Conservation (phyloP, 805 yeast genomes). For the Hanseniaspora thailandica region DNA sequence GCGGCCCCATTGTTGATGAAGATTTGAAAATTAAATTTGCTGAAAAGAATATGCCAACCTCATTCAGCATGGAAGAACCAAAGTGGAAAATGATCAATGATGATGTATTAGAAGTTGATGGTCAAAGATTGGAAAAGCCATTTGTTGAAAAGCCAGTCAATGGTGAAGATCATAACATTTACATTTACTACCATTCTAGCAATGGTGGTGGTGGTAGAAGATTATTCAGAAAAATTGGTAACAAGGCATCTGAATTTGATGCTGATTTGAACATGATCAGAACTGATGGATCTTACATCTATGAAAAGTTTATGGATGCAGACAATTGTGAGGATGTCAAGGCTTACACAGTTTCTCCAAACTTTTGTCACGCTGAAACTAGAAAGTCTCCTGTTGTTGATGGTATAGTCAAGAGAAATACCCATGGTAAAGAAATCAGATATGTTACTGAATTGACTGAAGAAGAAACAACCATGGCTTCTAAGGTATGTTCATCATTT, state of each 20-base stretch:
- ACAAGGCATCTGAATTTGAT: constrained; percentile 92
- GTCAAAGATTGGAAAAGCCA: constrained; percentile 65
- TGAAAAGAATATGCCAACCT: constrained; percentile 42
- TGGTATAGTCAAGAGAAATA: constrained; percentile 92
- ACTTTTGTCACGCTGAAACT: constrained; percentile 93
- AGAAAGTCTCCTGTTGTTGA: constrained; percentile 98
- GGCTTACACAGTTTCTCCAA: constrained; percentile 90
- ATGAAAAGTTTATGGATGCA: constrained; percentile 93
- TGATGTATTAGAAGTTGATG: constrained; percentile 68
- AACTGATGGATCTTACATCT: constrained; percentile 80
- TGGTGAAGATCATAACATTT: constrained; percentile 96
- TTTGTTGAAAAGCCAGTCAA: constrained; percentile 97
- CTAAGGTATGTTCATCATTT: constrained; percentile 59
- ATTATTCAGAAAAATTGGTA: constrained; percentile 88
- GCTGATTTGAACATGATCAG: constrained; percentile 63
- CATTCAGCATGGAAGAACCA: constrained; percentile 45
- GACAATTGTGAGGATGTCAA: constrained; percentile 97
- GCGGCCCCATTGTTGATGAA: constrained; percentile 70
- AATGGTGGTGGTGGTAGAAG: constrained; percentile 98
- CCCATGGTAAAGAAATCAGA: constrained; percentile 93
- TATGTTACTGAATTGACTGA: constrained; percentile 69
- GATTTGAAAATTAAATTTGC: constrained; percentile 50
- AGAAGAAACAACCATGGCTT: constrained; percentile 72
- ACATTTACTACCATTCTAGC: constrained; percentile 73
- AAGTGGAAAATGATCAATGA: constrained; percentile 79